phyloP scores from a whole-genome alignment of 2,329 filamentous ascomycete genomes.

The Colletotrichum siamense region DNA sequence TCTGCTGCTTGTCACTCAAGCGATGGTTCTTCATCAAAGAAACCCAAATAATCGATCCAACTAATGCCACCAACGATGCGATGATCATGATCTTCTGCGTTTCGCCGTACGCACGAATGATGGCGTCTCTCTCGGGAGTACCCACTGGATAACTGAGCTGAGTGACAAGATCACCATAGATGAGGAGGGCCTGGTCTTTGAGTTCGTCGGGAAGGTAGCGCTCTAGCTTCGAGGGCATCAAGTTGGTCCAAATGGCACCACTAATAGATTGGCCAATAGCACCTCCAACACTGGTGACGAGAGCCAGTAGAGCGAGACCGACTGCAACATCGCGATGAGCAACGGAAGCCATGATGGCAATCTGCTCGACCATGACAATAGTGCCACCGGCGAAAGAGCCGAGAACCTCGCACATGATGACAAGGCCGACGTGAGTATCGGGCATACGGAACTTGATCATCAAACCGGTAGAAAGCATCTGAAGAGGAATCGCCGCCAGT shows the following conservation, averaged over 20 bases:
- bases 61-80: slow-evolving; percentile 22
- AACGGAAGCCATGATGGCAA: slow-evolving; percentile 37
- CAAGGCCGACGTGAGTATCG: slow-evolving; percentile 33
- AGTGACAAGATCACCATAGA: slow-evolving; percentile 38
- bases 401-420: slow-evolving; percentile 44
- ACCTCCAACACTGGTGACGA: slow-evolving; percentile 35
- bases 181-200: slow-evolving; percentile 44
- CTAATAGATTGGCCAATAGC: slow-evolving; percentile 35
- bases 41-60: slow-evolving; percentile 2
- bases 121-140: slow-evolving; percentile 44
- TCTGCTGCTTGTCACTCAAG: slow-evolving; percentile 11
- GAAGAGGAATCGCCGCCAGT: slow-evolving; percentile 34
- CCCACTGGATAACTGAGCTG: slow-evolving; percentile 46
- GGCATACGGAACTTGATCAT: slow-evolving; percentile 42
- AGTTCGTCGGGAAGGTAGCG: slow-evolving; percentile 41
- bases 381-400: slow-evolving; percentile 42
- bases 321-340: slow-evolving; percentile 37
- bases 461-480: slow-evolving; percentile 29
- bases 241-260: slow-evolving; percentile 38
- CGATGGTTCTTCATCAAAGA: slow-evolving; percentile 16
- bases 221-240: slow-evolving; percentile 42
- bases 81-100: slow-evolving; percentile 47
- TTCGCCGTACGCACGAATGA: slow-evolving; percentile 51
- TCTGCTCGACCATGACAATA: slow-evolving; percentile 50
- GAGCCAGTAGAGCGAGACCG: slow-evolving; percentile 34